Evolutionary conservation across 2,329 filamentous ascomycete genomes (phyloP).

Genomic region (Sphaceloma murrayae): DNA sequence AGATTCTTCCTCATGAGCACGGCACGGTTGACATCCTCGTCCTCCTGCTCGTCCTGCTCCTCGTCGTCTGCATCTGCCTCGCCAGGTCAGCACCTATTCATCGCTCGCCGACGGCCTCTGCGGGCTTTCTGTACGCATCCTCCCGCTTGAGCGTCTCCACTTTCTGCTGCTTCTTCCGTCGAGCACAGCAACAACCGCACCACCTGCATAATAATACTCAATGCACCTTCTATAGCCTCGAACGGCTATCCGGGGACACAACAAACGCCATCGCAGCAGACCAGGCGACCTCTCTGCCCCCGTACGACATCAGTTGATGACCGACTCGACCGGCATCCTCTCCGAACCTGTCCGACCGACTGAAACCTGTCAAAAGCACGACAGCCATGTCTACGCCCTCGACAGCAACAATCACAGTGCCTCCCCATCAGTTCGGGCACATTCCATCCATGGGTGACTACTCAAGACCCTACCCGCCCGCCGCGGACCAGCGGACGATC

Average conservation of each 20-base stretch:
- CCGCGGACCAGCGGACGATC: constrained; percentile 11
- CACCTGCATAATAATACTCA: constrained; percentile 5
- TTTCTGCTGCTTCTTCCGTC: constrained; percentile 14
- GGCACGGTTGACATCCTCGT: no score
- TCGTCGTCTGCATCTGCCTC: no score
- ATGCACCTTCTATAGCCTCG: constrained; percentile 5
- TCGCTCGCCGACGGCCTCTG: not conserved
- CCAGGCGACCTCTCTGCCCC: not conserved
- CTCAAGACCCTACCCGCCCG: constrained; percentile 21
- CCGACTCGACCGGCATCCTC: not conserved
- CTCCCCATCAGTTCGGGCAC: constrained; percentile 33
- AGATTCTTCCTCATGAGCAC: not conserved
- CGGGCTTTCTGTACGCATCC: not conserved
- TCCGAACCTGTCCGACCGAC: constrained; percentile 5
- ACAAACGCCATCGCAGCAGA: not conserved
- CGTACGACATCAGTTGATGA: not conserved
- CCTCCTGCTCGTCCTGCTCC: constrained; percentile 3
- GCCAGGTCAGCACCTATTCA: no score
- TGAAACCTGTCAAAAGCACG: constrained; percentile 2
- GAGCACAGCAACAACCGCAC: constrained; percentile 15
- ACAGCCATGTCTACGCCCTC: constrained; percentile 36
- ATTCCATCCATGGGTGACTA: constrained; percentile 24
- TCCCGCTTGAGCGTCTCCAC: constrained; percentile 10
- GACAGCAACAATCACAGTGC: constrained; percentile 35
- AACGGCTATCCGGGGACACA: not conserved